These are phyloP conservation scores for Boeremia exigua DNA, from an alignment of 2,329 filamentous ascomycete genomes.

Conservation along the genomic window DNA sequence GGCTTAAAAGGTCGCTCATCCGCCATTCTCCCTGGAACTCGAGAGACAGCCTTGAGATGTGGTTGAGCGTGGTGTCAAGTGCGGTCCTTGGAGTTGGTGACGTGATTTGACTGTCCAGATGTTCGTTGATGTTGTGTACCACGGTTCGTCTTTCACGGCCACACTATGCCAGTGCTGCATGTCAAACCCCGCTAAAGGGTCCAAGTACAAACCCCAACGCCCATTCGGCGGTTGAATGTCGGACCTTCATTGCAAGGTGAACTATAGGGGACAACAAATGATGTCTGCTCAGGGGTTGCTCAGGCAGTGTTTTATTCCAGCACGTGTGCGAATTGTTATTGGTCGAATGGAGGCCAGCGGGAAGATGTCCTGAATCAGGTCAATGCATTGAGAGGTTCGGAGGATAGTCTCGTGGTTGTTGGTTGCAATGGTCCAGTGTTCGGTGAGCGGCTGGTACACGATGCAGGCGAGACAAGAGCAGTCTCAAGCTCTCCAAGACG, in stretches of 20 bases:
- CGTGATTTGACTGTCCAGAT: too few species aligned
- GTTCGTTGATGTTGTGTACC: too few species aligned
- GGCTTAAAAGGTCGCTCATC: too few species aligned
- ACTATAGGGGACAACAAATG: neutral
- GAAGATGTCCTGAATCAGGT: too few species aligned
- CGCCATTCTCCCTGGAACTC: too few species aligned
- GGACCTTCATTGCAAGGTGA: neutral
- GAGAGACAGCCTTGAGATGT: neutral
- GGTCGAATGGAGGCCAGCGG: neutral
- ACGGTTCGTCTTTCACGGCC: too few species aligned
- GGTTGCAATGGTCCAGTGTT: neutral
- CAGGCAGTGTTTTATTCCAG: too few species aligned
- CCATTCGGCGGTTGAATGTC: too few species aligned
- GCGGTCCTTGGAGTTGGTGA: too few species aligned
- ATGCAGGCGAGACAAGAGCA: neutral
- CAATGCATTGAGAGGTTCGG: neutral
- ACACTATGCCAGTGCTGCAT: too few species aligned
- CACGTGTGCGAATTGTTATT: neutral
- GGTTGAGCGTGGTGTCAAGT: neutral
- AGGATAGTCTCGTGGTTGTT: neutral
- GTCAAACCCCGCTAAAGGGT: too few species aligned
- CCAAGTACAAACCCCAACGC: too few species aligned
- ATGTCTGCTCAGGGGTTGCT: neutral
- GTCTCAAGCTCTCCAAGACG: neutral
- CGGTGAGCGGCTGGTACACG: neutral